phyloP scores from a whole-genome alignment of 2,329 filamentous ascomycete species.

The Verticillium nubilum region DNA sequence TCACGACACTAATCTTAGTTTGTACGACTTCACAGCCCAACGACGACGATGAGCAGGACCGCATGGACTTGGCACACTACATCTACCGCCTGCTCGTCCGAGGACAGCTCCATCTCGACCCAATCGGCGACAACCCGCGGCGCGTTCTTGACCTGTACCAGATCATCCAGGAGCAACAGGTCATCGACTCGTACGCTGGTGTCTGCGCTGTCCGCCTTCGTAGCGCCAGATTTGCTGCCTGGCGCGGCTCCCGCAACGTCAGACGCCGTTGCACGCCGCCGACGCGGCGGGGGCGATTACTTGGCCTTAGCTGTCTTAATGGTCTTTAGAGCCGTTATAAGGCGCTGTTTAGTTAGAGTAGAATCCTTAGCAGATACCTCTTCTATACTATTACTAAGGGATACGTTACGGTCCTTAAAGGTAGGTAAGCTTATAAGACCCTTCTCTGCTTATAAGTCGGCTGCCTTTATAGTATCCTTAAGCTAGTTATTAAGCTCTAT shows the following conservation, averaged over 20 bases:
- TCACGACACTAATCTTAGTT: not conserved
- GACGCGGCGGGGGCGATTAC: not conserved
- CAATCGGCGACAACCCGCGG: constrained; percentile 2
- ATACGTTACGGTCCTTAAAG: not conserved
- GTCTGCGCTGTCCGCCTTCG: not conserved
- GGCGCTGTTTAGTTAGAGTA: not conserved
- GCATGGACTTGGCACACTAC: constrained; percentile 51
- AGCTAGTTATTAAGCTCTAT: not conserved
- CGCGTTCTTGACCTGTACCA: not conserved
- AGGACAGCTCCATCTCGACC: constrained; percentile 19
- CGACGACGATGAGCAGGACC: constrained; percentile 43
- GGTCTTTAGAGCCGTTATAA: not conserved
- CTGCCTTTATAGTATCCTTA: not conserved
- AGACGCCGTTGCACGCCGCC: not conserved
- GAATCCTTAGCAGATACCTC: not conserved
- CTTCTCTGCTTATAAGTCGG: not conserved
- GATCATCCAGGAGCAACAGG: too few species aligned
- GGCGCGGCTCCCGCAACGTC: not conserved
- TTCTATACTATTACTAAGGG: not conserved
- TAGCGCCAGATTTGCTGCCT: not conserved
- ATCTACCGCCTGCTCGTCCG: constrained; percentile 42
- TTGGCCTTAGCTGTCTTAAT: not conserved
- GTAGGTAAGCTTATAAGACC: not conserved
- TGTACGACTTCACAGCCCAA: constrained; percentile 10
- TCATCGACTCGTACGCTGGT: too few species aligned